Evolutionary conservation across 2,329 filamentous ascomycete genomes (phyloP).

Genomic region (Trichoderma polysporum): DNA sequence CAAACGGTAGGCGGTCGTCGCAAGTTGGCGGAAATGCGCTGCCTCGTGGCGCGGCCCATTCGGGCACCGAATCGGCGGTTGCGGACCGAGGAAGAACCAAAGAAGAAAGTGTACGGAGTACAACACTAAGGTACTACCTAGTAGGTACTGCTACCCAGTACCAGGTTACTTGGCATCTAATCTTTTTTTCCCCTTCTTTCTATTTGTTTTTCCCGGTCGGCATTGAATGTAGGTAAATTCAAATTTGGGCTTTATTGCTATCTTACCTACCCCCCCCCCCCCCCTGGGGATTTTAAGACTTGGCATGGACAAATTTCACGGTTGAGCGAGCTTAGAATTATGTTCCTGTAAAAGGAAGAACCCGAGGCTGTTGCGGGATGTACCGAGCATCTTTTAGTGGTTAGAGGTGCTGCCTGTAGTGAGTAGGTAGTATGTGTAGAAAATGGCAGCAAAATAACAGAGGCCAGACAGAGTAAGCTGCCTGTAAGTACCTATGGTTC

Average conservation of each 20-base stretch:
- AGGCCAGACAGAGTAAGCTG: no score
- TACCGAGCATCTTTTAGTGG: no score
- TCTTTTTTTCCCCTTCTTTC: background rate
- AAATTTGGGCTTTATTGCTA: background rate
- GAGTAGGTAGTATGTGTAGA: no score
- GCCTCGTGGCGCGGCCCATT: background rate
- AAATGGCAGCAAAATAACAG: no score
- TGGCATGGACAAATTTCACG: background rate
- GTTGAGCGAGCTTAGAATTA: no score
- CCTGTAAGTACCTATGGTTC: no score
- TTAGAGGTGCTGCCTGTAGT: no score
- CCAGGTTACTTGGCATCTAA: background rate
- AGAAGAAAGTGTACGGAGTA: background rate
- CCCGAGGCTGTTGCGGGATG: background rate
- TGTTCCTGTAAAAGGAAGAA: no score
- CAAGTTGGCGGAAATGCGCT: background rate
- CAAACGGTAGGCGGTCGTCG: background rate
- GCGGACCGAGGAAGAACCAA: background rate
- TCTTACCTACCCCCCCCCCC: no score
- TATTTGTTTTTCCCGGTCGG: background rate
- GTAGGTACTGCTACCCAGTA: background rate
- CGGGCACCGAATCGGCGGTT: constrained; percentile 13
- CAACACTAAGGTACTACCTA: background rate
- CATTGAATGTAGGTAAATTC: no score
- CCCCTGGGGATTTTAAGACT: no score